Conservation (phyloP, 305 asterid genomes). For the Solanum hybrid region DNA sequence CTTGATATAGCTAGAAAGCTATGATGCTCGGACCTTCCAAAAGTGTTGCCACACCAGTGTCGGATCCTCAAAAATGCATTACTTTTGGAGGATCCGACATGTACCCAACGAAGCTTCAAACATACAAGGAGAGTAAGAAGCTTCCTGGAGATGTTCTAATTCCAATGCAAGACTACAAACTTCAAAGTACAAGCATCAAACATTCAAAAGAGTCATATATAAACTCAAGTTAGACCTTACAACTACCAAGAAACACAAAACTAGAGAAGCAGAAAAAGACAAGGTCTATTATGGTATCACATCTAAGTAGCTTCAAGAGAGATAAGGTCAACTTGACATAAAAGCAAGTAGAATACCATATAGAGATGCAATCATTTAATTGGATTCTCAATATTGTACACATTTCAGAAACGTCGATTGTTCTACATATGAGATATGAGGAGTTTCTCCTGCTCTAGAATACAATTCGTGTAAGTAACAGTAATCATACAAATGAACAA, state of each 20-base stretch:
- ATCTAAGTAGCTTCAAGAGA: not conserved
- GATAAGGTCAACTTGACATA: not conserved
- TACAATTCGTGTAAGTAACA: constrained; percentile 23
- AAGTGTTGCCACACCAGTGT: not conserved
- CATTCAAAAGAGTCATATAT: not conserved
- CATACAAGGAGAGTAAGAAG: not conserved
- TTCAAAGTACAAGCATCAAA: not conserved
- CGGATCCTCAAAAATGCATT: not conserved
- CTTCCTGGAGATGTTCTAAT: not conserved
- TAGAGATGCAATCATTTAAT: not conserved
- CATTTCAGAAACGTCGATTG: not conserved
- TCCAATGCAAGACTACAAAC: not conserved
- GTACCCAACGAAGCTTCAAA: not conserved
- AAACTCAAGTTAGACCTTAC: not conserved
- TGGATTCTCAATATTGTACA: not conserved
- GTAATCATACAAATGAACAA: constrained; percentile 19
- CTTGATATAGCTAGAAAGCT: not conserved
- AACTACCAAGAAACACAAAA: not conserved
- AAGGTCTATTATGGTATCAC: not conserved
- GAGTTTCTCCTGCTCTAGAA: constrained; percentile 25
- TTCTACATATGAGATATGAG: constrained; percentile 9
- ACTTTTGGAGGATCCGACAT: not conserved
- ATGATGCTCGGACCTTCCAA: not conserved
- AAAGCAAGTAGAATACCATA: not conserved
- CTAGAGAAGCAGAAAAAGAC: not conserved